Evolutionary conservation across 306 rosid genomes (phyloP).

Genomic region (Dalbergia cochinchinensis): DNA sequence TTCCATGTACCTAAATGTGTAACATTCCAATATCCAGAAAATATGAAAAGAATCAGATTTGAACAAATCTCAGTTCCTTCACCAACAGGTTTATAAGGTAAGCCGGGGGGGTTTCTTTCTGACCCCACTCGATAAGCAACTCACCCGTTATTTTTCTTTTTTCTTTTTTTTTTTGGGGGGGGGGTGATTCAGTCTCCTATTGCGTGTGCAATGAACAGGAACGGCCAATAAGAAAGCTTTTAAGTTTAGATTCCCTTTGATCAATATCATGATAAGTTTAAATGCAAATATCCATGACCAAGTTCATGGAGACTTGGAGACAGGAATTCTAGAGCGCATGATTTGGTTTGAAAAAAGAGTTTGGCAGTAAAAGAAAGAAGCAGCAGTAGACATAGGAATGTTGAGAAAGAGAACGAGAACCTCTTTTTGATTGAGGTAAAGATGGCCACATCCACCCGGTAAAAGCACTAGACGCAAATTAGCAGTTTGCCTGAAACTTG

Average conservation of each 20-base stretch:
- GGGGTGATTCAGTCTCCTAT: neutral
- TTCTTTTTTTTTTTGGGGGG: no score
- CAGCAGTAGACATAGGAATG: constrained; percentile 44
- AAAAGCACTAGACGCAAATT: constrained; percentile 49
- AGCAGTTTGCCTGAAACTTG: constrained; percentile 42
- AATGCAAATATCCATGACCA: constrained; percentile 74
- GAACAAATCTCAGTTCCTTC: constrained; percentile 29
- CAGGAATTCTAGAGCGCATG: constrained; percentile 78
- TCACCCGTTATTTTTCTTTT: neutral
- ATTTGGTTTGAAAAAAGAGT: constrained; percentile 60
- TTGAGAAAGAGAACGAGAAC: constrained; percentile 46
- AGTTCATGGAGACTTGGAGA: constrained; percentile 79
- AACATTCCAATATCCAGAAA: neutral
- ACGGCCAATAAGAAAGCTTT: neutral
- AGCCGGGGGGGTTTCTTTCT: constrained; percentile 6
- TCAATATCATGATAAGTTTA: constrained; percentile 47
- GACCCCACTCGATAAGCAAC: constrained; percentile 34
- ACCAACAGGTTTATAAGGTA: constrained; percentile 17
- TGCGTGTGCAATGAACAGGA: neutral
- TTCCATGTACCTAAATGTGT: constrained; percentile 1
- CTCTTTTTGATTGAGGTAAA: constrained; percentile 63
- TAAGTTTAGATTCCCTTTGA: constrained; percentile 30
- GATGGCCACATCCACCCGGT: constrained; percentile 66
- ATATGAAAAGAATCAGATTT: constrained; percentile 22
- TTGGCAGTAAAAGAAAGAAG: constrained; percentile 58